phyloP scores from a whole-genome alignment of 257 asterid genomes.

The Fraxinus americana region DNA sequence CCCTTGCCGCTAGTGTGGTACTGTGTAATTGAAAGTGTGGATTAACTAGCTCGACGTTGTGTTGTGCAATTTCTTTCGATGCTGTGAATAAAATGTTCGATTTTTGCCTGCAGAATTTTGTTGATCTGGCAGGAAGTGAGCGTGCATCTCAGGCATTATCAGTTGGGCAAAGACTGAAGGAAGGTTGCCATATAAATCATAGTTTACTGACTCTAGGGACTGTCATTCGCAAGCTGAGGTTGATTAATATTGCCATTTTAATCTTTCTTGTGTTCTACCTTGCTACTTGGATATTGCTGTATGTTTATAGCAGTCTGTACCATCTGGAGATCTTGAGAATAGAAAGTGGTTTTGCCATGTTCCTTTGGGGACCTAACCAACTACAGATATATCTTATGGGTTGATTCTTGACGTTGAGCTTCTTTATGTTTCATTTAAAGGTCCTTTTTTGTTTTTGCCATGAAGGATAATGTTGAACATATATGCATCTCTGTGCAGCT shows the following conservation, averaged over 20 bases:
- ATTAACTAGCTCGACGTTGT: conserved; percentile 17
- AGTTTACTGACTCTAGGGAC: conserved; percentile 91
- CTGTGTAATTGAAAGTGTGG: conserved; percentile 23
- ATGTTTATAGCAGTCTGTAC: not conserved
- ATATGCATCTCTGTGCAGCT: not conserved
- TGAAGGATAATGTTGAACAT: conserved; percentile 1
- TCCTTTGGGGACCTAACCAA: not conserved
- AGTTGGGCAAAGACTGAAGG: conserved; percentile 96
- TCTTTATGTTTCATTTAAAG: conserved; percentile 18
- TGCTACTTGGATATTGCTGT: not conserved
- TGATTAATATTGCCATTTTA: conserved; percentile 14
- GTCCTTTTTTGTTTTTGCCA: not conserved
- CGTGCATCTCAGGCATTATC: conserved; percentile 98
- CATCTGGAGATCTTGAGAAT: not conserved
- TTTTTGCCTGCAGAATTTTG: conserved; percentile 77
- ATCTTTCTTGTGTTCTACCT: not conserved
- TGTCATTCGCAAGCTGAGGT: conserved; percentile 97
- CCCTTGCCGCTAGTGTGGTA: conserved; percentile 99
- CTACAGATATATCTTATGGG: not conserved
- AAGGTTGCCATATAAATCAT: conserved; percentile 99
- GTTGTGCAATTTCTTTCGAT: not conserved
- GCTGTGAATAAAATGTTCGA: conserved; percentile 21
- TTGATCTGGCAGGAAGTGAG: conserved; percentile 99
- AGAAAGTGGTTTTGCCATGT: not conserved
- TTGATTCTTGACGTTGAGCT: conserved; percentile 19